Evolutionary conservation across 2,329 filamentous ascomycete species (phyloP).

Genomic region (Phialocephala subalpina): DNA sequence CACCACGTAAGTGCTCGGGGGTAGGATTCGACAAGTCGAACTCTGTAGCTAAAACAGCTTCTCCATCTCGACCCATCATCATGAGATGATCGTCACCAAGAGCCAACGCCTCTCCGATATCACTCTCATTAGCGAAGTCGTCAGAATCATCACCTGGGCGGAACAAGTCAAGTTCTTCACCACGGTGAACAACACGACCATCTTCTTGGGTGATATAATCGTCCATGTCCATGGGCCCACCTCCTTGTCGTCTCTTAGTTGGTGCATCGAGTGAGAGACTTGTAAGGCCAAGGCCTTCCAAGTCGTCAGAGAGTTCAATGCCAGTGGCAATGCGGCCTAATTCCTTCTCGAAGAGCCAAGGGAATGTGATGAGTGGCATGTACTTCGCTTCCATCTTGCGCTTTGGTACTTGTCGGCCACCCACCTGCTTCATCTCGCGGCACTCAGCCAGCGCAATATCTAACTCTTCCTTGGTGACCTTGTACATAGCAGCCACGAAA

Average conservation of each 20-base stretch:
- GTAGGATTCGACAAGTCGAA: slow-evolving; percentile 18
- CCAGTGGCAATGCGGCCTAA: slow-evolving; percentile 72
- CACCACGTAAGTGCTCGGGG: slow-evolving; percentile 20
- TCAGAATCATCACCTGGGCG: slow-evolving; percentile 35
- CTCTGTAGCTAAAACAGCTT: slow-evolving; percentile 28
- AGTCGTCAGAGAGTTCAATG: slow-evolving; percentile 32
- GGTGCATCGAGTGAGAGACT: slow-evolving; percentile 24
- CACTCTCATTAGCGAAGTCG: slow-evolving; percentile 25
- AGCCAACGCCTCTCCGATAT: slow-evolving; percentile 25
- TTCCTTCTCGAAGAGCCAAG: slow-evolving; percentile 85
- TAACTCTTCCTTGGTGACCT: slow-evolving; percentile 77
- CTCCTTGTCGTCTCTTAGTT: slow-evolving; percentile 18
- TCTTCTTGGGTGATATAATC: slow-evolving; percentile 42
- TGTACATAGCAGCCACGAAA: slow-evolving; percentile 89
- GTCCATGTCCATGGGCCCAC: slow-evolving; percentile 24
- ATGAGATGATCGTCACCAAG: slow-evolving; percentile 21
- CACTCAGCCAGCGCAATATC: slow-evolving; percentile 63
- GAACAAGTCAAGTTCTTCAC: slow-evolving; percentile 45
- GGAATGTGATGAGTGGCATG: slow-evolving; percentile 90
- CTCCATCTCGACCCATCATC: slow-evolving; percentile 24
- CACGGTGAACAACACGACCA: slow-evolving; percentile 42
- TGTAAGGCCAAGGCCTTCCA: slow-evolving; percentile 35
- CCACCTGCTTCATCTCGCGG: slow-evolving; percentile 47
- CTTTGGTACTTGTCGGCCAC: slow-evolving; percentile 47
- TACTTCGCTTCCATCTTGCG: slow-evolving; percentile 52